Evolutionary conservation across 345 rosid species (phyloP).

Genomic region (Kernera saxatilis): DNA sequence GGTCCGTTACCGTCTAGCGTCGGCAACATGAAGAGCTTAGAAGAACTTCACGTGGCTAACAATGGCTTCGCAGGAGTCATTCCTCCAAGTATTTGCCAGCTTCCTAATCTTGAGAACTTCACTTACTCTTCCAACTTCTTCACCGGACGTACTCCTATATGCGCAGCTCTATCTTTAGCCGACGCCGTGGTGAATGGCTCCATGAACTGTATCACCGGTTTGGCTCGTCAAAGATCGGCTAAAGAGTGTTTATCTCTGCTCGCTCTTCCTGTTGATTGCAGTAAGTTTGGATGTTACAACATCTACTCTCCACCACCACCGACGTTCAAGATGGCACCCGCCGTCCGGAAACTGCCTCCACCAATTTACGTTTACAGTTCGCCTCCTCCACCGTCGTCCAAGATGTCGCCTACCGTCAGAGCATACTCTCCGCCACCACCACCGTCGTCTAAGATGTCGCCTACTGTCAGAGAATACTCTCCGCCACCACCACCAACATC

Average conservation of each 20-base stretch:
- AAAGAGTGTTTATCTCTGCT: slow-evolving; percentile 46
- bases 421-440: slow-evolving; percentile 25
- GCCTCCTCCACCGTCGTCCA: slow-evolving; percentile 43
- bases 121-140: slow-evolving; percentile 62
- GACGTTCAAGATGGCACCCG: slow-evolving; percentile 32
- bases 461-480: slow-evolving; percentile 30
- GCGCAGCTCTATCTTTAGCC: slow-evolving; percentile 35
- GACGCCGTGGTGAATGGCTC: slow-evolving; percentile 31
- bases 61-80: slow-evolving; percentile 54
- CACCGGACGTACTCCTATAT: slow-evolving; percentile 53
- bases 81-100: slow-evolving; percentile 49
- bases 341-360: slow-evolving; percentile 30
- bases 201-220: slow-evolving; percentile 46
- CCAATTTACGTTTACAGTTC: slow-evolving; percentile 31
- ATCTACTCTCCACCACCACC: slow-evolving; percentile 33
- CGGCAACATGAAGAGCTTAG: slow-evolving; percentile 61
- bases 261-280: slow-evolving; percentile 56
- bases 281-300: slow-evolving; percentile 43
- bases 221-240: slow-evolving; percentile 46
- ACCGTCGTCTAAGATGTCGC: slow-evolving; percentile 31
- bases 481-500: slow-evolving; percentile 29
- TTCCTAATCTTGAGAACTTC: slow-evolving; percentile 54
- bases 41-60: slow-evolving; percentile 62
- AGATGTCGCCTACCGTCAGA: slow-evolving; percentile 33
- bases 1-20: slow-evolving; percentile 49